Percentiles rank a stretch among this genome's conserved stretches.
Conservation (phyloP, 768 basidiomycete species). For the Suillus subalutaceus region DNA sequence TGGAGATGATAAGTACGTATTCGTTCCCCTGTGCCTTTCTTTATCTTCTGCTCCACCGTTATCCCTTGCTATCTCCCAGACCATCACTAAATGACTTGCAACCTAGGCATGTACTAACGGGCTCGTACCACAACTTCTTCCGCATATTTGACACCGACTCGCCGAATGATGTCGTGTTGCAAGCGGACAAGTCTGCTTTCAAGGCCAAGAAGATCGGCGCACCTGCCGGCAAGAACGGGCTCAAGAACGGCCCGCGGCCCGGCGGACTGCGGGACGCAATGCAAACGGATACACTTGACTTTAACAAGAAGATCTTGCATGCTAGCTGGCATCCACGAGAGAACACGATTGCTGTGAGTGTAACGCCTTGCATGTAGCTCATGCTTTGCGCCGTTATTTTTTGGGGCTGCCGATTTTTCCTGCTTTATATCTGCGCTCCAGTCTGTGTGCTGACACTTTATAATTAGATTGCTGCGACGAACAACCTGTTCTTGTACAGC, state of each 20-base stretch:
- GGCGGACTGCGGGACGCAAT: conserved; percentile 78
- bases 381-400: background rate
- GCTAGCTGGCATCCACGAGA: conserved; percentile 98
- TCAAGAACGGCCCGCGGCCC: conserved; percentile 74
- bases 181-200: conserved; percentile 99
- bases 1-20: conserved; percentile 89
- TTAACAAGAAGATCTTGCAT: conserved; percentile 97
- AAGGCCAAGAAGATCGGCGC: conserved; percentile 99
- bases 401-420: background rate
- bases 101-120: conserved; percentile 91
- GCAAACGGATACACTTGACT: conserved; percentile 85
- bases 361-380: background rate
- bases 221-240: conserved; percentile 67
- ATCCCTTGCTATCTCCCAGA: conserved; percentile 27
- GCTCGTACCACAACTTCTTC: conserved; percentile 99
- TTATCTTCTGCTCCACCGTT: conserved; percentile 17
- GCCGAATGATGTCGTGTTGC: conserved; percentile 86
- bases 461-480: conserved; percentile 85
- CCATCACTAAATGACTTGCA: conserved; percentile 8
- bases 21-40: conserved; percentile 22
- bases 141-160: conserved; percentile 96
- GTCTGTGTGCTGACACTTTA: background rate
- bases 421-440: conserved; percentile 8
- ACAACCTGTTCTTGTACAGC: conserved; percentile 38
- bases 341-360: conserved; percentile 93